These are phyloP conservation scores for Phytophthora quininea DNA, from an alignment of 352 stramenopile genomes.

Conservation along the genomic window DNA sequence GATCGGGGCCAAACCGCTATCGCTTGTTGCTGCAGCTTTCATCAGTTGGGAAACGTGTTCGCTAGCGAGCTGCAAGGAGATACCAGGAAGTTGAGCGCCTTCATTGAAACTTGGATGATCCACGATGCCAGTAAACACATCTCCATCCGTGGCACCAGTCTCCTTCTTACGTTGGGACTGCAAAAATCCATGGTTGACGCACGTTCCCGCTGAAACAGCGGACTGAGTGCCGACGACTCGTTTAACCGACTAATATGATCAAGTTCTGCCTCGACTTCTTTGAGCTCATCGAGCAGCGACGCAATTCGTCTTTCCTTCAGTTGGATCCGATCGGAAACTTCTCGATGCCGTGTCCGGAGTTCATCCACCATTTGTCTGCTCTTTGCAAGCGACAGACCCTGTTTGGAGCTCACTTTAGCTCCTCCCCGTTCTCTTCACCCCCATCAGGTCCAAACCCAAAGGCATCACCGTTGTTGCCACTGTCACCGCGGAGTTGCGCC, in stretches of 20 bases:
- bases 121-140: background rate
- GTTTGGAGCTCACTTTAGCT: constrained; percentile 14
- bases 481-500: constrained; percentile 37
- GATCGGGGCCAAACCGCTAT: constrained; percentile 9
- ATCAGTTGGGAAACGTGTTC: constrained; percentile 3
- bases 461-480: constrained; percentile 2
- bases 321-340: constrained; percentile 53
- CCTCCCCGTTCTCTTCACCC: constrained; percentile 14
- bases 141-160: background rate
- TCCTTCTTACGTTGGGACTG: constrained; percentile 13
- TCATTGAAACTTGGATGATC: background rate
- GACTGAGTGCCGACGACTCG: constrained; percentile 24
- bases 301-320: constrained; percentile 59
- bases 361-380: constrained; percentile 50
- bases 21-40: background rate
- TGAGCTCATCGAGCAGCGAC: constrained; percentile 59
- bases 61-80: background rate
- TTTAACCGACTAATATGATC: constrained; percentile 52
- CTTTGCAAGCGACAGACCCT: constrained; percentile 41
- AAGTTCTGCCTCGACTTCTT: constrained; percentile 65
- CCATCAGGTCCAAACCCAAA: background rate
- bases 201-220: constrained; percentile 33
- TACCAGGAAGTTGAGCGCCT: too few relatives aligned
- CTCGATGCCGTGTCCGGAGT: constrained; percentile 45
- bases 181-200: constrained; percentile 33